A percentile compares a stretch with the other conserved stretches of the same genome.
Evolutionary conservation across 2,329 filamentous ascomycete genomes (phyloP).

Genomic region (Pseudogymnoascus sp.): DNA sequence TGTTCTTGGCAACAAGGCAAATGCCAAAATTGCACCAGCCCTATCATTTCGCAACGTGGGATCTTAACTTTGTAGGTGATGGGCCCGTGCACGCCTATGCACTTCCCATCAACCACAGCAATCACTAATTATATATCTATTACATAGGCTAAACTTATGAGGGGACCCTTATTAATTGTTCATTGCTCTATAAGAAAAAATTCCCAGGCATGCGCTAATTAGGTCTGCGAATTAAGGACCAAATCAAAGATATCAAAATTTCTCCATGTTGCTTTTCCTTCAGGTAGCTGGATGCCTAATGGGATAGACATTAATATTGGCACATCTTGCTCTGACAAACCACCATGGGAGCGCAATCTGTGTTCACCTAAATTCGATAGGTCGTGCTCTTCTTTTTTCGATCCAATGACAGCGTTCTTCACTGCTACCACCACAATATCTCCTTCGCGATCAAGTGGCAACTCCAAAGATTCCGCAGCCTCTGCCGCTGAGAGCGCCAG

Average conservation of each 20-base stretch:
- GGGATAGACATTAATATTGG: constrained; percentile 31
- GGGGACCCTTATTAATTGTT: not conserved
- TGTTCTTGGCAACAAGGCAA: not conserved
- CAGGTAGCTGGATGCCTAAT: constrained; percentile 12
- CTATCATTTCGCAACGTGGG: not conserved
- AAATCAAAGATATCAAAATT: constrained; percentile 36
- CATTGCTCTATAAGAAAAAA: not conserved
- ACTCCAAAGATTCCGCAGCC: too few species aligned
- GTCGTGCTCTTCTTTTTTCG: constrained; percentile 30
- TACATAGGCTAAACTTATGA: not conserved
- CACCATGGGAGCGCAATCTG: constrained; percentile 35
- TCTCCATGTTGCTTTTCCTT: constrained; percentile 25
- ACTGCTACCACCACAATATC: too few species aligned
- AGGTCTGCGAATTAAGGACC: constrained; percentile 28
- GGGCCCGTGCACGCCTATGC: not conserved
- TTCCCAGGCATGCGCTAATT: not conserved
- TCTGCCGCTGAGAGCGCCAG: too few species aligned
- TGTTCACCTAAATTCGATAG: constrained; percentile 29
- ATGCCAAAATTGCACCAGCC: not conserved
- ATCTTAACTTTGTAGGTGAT: not conserved
- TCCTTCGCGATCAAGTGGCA: too few species aligned
- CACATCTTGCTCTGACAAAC: constrained; percentile 33
- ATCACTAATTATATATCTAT: too few species aligned
- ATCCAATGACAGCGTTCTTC: constrained; percentile 32
- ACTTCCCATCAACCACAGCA: too few species aligned